Conservation (phyloP, 1,284 basidiomycete genomes). For the Cutaneotrichosporon mucoides region DNA sequence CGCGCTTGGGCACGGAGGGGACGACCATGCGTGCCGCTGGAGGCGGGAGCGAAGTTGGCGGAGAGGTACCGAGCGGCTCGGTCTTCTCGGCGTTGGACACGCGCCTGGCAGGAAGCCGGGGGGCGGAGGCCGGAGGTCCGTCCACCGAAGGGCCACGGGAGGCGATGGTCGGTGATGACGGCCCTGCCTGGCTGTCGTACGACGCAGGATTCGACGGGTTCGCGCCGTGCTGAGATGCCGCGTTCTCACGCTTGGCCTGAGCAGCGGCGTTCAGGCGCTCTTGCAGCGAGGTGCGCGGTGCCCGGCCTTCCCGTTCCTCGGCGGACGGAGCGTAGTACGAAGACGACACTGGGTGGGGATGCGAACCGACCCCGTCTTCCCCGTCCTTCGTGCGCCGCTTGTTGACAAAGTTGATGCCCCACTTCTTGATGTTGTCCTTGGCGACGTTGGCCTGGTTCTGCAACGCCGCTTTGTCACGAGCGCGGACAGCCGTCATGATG, state of each 20-base stretch:
- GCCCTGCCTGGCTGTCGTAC: background rate
- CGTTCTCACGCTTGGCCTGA: background rate
- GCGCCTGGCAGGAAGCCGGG: background rate
- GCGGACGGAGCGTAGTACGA: constrained; percentile 33
- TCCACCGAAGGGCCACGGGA: too few species aligned
- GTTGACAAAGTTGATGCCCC: constrained; percentile 66
- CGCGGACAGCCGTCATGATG: constrained; percentile 54
- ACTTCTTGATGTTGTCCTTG: constrained; percentile 79
- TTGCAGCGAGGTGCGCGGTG: constrained; percentile 21
- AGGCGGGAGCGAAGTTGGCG: background rate
- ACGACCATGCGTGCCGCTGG: constrained; percentile 37
- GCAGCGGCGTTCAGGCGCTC: constrained; percentile 41
- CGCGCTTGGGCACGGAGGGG: constrained; percentile 40
- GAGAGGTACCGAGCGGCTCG: background rate
- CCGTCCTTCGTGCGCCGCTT: constrained; percentile 27
- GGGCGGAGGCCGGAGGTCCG: too few species aligned
- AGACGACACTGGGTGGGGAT: background rate
- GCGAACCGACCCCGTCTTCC: constrained; percentile 4
- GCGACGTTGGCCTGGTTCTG: constrained; percentile 60
- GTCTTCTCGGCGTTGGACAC: background rate
- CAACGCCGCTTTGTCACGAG: constrained; percentile 74
- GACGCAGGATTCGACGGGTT: background rate
- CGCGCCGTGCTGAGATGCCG: background rate
- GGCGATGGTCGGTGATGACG: too few species aligned
- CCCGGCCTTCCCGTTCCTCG: constrained; percentile 16